These are phyloP conservation scores for Combretum micranthum DNA, from an alignment of 345 rosid species.

Conservation along the genomic window DNA sequence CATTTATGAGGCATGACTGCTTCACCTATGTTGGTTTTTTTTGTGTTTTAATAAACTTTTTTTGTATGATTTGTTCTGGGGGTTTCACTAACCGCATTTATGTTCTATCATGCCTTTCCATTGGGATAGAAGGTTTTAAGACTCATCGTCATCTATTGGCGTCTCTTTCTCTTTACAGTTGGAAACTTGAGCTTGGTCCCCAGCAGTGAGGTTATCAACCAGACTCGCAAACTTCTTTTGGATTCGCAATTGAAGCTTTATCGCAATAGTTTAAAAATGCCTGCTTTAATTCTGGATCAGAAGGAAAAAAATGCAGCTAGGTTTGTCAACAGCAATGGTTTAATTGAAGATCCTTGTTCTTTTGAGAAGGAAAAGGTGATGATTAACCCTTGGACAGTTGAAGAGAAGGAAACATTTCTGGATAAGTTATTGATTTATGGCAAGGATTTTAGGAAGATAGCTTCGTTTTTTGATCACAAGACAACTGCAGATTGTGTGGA, in stretches of 20 bases:
- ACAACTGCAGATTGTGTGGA: conserved; percentile 94
- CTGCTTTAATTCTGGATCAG: conserved; percentile 74
- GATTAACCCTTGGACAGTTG: conserved; percentile 85
- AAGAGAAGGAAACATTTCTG: conserved; percentile 74
- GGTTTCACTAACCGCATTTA: no score
- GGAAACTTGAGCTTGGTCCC: conserved; percentile 53
- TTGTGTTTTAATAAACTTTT: no score
- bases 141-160: no score
- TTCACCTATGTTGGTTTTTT: no score
- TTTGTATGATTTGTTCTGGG: no score
- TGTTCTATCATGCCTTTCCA: no score
- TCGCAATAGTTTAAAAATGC: conserved; percentile 78
- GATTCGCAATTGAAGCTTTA: conserved; percentile 36
- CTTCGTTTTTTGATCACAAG: conserved; percentile 80
- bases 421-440: conserved; percentile 65
- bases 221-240: conserved; percentile 50
- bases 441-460: conserved; percentile 80
- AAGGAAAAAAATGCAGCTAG: conserved; percentile 54
- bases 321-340: conserved; percentile 69
- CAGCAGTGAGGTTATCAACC: conserved; percentile 37
- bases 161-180: conserved; percentile 25
- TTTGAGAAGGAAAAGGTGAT: conserved; percentile 78
- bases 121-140: no score
- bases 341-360: conserved; percentile 87
- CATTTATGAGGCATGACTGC: no score